phyloP scores from a whole-genome alignment of 2,329 filamentous ascomycete genomes.

The Epichloe bromicola region DNA sequence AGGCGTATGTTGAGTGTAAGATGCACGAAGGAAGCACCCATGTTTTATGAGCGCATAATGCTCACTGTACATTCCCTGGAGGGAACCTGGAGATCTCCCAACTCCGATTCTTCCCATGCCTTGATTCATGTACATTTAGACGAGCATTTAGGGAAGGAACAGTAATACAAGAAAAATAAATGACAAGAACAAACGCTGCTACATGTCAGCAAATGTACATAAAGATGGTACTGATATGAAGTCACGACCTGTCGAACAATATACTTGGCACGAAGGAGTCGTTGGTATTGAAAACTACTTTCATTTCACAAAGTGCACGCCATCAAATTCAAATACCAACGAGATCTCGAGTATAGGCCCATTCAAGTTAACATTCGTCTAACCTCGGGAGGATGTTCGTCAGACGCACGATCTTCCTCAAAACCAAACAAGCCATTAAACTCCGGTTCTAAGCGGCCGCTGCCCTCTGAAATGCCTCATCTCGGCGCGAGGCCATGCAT shows the following conservation, averaged over 20 bases:
- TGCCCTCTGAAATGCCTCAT: slow-evolving; percentile 24
- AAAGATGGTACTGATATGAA: no score
- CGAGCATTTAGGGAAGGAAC: slow-evolving; percentile 16
- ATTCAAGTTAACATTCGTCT: slow-evolving; percentile 31
- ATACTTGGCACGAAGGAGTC: no score
- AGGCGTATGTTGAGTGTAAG: slow-evolving; percentile 3
- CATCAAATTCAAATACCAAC: no score
- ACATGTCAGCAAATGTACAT: no score
- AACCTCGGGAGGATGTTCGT: slow-evolving; percentile 29
- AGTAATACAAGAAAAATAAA: slow-evolving; percentile 16
- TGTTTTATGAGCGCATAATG: slow-evolving; percentile 15
- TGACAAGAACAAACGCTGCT: not conserved
- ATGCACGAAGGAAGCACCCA: slow-evolving; percentile 9
- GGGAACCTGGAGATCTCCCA: slow-evolving; percentile 24
- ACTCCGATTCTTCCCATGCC: slow-evolving; percentile 28
- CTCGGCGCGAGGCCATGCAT: slow-evolving; percentile 14
- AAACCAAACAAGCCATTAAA: slow-evolving; percentile 33
- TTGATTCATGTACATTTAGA: slow-evolving; percentile 24
- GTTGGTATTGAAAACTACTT: no score
- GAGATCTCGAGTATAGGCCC: slow-evolving; percentile 11
- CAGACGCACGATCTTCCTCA: slow-evolving; percentile 28
- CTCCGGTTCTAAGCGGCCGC: slow-evolving; percentile 33
- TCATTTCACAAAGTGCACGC: no score
- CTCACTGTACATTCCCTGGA: slow-evolving; percentile 25
- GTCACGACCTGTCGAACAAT: no score